Evolutionary conservation across 1,284 basidiomycete genomes (phyloP), one percentile per base, ranked within the genome.

Genomic region (Cystobasidium sp.): DNA sequence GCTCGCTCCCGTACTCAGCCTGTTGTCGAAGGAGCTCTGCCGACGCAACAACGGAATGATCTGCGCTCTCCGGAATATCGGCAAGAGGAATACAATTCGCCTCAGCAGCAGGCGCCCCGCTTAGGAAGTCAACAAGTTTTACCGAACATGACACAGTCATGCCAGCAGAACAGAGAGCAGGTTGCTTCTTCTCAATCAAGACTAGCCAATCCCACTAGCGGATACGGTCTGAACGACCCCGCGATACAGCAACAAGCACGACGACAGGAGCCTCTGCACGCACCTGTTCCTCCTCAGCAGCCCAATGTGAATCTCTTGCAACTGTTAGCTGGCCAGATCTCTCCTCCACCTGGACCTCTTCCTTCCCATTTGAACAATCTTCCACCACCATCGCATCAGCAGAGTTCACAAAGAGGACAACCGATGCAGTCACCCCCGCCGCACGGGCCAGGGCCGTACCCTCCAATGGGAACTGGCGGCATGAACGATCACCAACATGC

Each of bases 181-280:
- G 14, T 46, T 37, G 22, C 62, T 31, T 31, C 62, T 18, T 22
- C 55, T 49, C 44, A 46, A 46, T 71, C 69, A 7, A 44, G 69
- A 22, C 51, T 71, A 1, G 68, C 58, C n/a, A 53, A 63, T 37
- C 58, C 59, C 18, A 71, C n/a, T 14, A 71, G 69, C 51, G 51
- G 69, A 9, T 20, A 63, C 49, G 44, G 44, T 16, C 31, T 18
- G 12, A 49, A 14, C 39, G 16, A 24, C 14, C 53, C 24, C 12
- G 8, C 20, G 49, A 53, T 20, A 7, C 8, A 41, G 7, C 64
- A 66, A 43, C 9, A 20, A 18, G 43, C 39, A 1, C 49, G 20
- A 37, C 64, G 43, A 37, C 24, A 55, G 31, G 56, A 62, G 6
- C 43, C 55, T 16, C 49, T 22, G 1, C 55, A 46, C 20, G 22